phyloP scores from a whole-genome alignment of 2,329 filamentous ascomycete species.

The Myriosclerotinia curreyana region DNA sequence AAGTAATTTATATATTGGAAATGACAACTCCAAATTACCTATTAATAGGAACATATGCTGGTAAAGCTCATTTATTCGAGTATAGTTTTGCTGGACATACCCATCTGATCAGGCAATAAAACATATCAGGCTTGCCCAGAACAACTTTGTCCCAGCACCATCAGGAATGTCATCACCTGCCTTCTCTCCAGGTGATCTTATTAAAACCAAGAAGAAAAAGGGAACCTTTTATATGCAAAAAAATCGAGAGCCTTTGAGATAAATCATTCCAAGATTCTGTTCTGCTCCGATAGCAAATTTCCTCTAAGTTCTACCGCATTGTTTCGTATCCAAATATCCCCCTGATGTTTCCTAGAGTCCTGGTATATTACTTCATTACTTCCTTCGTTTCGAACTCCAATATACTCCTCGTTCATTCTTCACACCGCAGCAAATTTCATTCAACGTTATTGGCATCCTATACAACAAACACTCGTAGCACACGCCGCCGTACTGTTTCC shows the following conservation, averaged over 20 bases:
- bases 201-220: not conserved
- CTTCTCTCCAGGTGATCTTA: not conserved
- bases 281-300: not conserved
- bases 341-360: not conserved
- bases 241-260: not conserved
- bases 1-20: too few species aligned
- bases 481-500: not conserved
- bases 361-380: conserved; percentile 6
- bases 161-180: not conserved
- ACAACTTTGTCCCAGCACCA: not conserved
- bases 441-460: not conserved
- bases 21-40: too few species aligned
- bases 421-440: not conserved
- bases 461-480: not conserved
- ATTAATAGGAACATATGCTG: too few species aligned
- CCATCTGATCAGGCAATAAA: too few species aligned
- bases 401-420: conserved; percentile 1
- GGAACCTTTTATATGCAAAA: not conserved
- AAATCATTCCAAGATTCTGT: not conserved
- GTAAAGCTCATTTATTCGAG: too few species aligned
- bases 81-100: too few species aligned
- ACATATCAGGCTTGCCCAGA: not conserved
- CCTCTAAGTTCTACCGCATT: not conserved
- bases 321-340: not conserved
- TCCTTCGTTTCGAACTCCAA: not conserved